phyloP scores from a whole-genome alignment of 495 filamentous ascomycete genomes.

The Extremus antarcticus region DNA sequence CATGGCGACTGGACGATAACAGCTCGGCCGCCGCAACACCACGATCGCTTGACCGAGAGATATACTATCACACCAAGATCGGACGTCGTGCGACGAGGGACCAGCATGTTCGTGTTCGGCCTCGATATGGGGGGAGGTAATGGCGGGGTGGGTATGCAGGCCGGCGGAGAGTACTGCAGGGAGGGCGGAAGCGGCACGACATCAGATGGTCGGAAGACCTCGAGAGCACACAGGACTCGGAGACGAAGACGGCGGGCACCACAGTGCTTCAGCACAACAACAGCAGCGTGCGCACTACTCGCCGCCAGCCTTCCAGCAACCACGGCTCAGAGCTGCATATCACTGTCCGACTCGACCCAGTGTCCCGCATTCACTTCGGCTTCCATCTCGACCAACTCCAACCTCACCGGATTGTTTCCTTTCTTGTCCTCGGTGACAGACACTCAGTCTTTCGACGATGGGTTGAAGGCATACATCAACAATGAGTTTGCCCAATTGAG shows the following conservation, averaged over 20 bases:
- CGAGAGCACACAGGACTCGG: not conserved
- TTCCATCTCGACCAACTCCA: constrained; percentile 63
- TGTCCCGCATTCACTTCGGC: constrained; percentile 78
- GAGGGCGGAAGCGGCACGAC: not conserved
- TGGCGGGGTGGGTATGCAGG: not conserved
- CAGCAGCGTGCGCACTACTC: constrained; percentile 5
- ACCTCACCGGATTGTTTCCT: constrained; percentile 60
- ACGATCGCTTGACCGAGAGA: not conserved
- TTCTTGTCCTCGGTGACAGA: constrained; percentile 76
- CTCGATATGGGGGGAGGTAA: not conserved
- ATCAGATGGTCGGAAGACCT: not conserved
- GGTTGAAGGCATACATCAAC: constrained; percentile 60
- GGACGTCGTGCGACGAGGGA: not conserved
- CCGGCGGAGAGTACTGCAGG: not conserved
- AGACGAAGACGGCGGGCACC: not conserved
- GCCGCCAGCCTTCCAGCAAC: constrained; percentile 14
- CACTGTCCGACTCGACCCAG: constrained; percentile 62
- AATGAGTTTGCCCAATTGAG: constrained; percentile 63
- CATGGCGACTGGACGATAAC: not conserved
- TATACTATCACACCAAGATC: not conserved
- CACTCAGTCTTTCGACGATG: constrained; percentile 64
- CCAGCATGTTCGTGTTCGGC: not conserved
- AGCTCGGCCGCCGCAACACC: not conserved
- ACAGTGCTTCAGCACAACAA: not conserved
- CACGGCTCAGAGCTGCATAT: constrained; percentile 51